Percentiles rank a stretch among this genome's conserved stretches.
Evolutionary conservation across 768 basidiomycete genomes (phyloP).

Genomic region (Lyophyllum semitale): DNA sequence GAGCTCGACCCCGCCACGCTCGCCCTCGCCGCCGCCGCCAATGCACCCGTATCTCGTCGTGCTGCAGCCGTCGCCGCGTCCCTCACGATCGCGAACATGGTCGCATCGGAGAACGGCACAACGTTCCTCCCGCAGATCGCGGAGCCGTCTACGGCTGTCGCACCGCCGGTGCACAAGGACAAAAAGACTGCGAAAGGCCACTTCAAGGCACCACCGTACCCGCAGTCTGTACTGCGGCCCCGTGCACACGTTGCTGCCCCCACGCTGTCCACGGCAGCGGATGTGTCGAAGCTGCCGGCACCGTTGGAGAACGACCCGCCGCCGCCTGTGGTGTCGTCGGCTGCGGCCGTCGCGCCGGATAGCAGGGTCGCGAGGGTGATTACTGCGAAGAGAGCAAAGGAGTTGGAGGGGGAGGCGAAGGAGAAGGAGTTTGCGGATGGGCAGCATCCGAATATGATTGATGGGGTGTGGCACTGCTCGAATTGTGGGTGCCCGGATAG

Average conservation of each 20-base stretch:
- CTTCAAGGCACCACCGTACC: constrained; percentile 71
- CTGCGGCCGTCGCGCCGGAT: constrained; percentile 50
- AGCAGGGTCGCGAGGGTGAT: constrained; percentile 48
- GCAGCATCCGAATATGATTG: constrained; percentile 77
- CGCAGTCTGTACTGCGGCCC: constrained; percentile 53
- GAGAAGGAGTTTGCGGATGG: constrained; percentile 83
- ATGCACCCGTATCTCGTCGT: constrained; percentile 70
- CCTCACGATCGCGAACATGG: constrained; percentile 87
- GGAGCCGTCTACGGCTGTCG: constrained; percentile 35
- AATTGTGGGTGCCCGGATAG: constrained; percentile 91
- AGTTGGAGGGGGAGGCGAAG: constrained; percentile 80
- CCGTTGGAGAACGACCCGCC: constrained; percentile 66
- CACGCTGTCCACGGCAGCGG: constrained; percentile 69
- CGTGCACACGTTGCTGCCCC: constrained; percentile 63
- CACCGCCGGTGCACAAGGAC: constrained; percentile 13
- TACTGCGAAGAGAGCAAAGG: constrained; percentile 66
- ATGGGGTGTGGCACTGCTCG: constrained; percentile 93
- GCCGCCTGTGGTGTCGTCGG: constrained; percentile 20
- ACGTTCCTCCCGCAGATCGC: constrained; percentile 50
- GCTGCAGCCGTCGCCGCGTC: constrained; percentile 87
- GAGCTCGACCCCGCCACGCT: constrained; percentile 73
- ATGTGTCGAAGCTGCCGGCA: constrained; percentile 55
- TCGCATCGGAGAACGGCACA: constrained; percentile 87
- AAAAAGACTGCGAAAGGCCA: constrained; percentile 49
- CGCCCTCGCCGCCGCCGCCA: constrained; percentile 64